Evolutionary conservation across 2,329 filamentous ascomycete genomes (phyloP), one percentile per base, ranked within the genome.

Genomic region (Delphinella strobiligena): DNA sequence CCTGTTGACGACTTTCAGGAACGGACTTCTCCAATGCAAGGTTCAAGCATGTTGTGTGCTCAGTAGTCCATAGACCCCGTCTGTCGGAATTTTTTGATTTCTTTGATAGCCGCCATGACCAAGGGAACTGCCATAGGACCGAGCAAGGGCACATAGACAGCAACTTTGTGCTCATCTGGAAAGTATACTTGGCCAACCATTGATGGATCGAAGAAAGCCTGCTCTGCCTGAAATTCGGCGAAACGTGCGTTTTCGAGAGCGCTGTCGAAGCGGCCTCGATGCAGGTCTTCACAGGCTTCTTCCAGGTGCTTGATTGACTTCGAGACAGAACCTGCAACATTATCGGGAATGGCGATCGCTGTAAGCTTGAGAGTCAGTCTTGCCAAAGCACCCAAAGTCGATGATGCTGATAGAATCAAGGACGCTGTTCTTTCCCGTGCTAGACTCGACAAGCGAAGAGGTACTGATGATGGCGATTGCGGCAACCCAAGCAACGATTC

Each of bases 151-250:
- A 98, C 63, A 58, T 98, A 98, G 1, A 98, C 91, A 0, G 91
- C 91, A 17, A 98, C 76, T 61, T 96, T 98, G 61, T 98, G 91
- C 64, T 98, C 91, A 54, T 98, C 91, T 0, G 91, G 91, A 60
- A 98, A 98, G 61, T 96, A 98, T 2, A 96, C 80, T 63, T 96
- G 91, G 0, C 88, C 91, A 10, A 98, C 91, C 91, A 98, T 98
- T 54, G 84, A 93, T 63, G 93, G 93, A 62, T 98, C 91, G 51
- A 98, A 98, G 61, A 98, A 98, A 0, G 89, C 89, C 45, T 82
- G 78, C 59, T 98, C 91, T 0, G 87, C 89, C 55, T 93, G 86
- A 2, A 76, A 74, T 61, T 95, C 88, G 4, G 91, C 91, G 34
- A 86, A 76, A 8, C 84, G 75, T 0, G 89, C 89, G 56, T 89